These are phyloP conservation scores for Mycosphaerelloides madeirae DNA, from an alignment of 2,329 filamentous ascomycete genomes.

Conservation along the genomic window DNA sequence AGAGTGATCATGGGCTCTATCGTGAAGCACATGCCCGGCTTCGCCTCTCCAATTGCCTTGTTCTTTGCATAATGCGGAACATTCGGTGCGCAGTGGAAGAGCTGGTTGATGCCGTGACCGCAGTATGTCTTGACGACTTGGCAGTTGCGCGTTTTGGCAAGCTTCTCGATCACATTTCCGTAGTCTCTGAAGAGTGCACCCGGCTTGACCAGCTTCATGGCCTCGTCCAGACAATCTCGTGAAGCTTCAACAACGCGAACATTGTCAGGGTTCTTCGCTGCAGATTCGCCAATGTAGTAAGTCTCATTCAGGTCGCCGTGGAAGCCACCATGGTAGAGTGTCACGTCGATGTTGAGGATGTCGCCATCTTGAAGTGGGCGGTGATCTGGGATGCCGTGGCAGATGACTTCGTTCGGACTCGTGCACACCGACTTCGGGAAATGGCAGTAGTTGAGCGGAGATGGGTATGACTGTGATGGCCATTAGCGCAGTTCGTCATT, in stretches of 20 bases:
- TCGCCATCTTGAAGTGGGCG: slow-evolving; percentile 83
- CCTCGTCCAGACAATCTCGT: slow-evolving; percentile 81
- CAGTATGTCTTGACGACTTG: slow-evolving; percentile 94
- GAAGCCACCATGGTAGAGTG: slow-evolving; percentile 88
- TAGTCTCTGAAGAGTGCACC: slow-evolving; percentile 89
- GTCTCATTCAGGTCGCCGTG: slow-evolving; percentile 98
- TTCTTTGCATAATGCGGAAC: slow-evolving; percentile 98
- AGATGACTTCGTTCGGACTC: slow-evolving; percentile 94
- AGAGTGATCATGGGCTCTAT: slow-evolving; percentile 98
- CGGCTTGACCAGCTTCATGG: slow-evolving; percentile 88
- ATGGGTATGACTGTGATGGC: slow-evolving; percentile 73
- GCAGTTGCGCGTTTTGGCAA: slow-evolving; percentile 79
- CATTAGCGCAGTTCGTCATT: slow-evolving; percentile 8
- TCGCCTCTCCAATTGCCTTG: slow-evolving; percentile 90
- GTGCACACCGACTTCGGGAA: slow-evolving; percentile 99
- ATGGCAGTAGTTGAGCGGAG: slow-evolving; percentile 88
- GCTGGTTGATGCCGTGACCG: slow-evolving; percentile 87
- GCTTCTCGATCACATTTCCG: slow-evolving; percentile 91
- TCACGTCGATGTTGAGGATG: slow-evolving; percentile 95
- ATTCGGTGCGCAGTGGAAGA: slow-evolving; percentile 92
- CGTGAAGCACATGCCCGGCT: slow-evolving; percentile 96
- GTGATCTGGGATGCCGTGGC: slow-evolving; percentile 95
- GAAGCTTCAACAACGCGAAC: slow-evolving; percentile 88
- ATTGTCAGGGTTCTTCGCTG: slow-evolving; percentile 74
- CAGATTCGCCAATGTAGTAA: slow-evolving; percentile 92